Conservation (phyloP, 2,329 filamentous ascomycete species). For the Fusarium sp. region DNA sequence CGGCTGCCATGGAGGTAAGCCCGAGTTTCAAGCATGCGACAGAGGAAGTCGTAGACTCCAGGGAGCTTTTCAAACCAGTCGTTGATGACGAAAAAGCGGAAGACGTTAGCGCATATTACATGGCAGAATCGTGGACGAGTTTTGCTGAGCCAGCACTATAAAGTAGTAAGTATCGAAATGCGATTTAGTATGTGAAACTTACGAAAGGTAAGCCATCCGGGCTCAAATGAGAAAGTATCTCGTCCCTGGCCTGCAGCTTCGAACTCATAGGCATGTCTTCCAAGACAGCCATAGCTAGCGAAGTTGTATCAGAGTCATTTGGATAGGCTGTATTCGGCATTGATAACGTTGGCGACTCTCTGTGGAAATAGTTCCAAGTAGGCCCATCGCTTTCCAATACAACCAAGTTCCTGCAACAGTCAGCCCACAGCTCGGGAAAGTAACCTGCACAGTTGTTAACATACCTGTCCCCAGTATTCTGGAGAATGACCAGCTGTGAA, state of each 20-base stretch:
- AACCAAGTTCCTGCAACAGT: not conserved
- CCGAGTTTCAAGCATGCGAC: not conserved
- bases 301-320: constrained; percentile 7
- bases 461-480: constrained; percentile 1
- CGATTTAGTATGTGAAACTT: not conserved
- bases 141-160: constrained; percentile 7
- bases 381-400: not conserved
- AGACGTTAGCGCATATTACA: constrained; percentile 13
- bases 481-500: constrained; percentile 1
- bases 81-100: constrained; percentile 14
- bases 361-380: constrained; percentile 14
- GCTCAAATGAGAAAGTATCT: constrained; percentile 1
- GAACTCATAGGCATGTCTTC: not conserved
- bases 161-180: not conserved
- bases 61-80: not conserved
- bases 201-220: constrained; percentile 5
- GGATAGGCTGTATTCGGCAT: not conserved
- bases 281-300: not conserved
- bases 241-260: not conserved
- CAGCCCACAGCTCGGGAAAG: too few species aligned
- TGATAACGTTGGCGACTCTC: not conserved
- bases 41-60: not conserved
- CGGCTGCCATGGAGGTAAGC: constrained; percentile 11
- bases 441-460: too few species aligned
- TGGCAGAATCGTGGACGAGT: not conserved